Evolutionary conservation across 2,329 filamentous ascomycete species (phyloP).

Genomic region (Neonectria ditissima): DNA sequence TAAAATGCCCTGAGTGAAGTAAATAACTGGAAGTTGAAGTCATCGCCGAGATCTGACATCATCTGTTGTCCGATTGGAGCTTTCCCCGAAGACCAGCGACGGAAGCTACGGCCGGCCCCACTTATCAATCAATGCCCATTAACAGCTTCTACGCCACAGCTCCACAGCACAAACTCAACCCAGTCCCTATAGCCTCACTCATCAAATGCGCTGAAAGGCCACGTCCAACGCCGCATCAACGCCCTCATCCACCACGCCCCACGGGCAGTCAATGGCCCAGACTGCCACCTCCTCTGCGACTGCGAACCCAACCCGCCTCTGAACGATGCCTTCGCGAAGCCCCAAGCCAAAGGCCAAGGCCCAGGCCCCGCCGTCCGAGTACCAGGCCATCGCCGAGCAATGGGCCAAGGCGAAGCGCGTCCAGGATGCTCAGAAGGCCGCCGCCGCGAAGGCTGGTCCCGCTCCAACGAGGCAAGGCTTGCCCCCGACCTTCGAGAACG

Average conservation of each 20-base stretch:
- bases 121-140: not conserved
- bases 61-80: conserved; percentile 9
- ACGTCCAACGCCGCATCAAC: conserved; percentile 29
- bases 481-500: conserved; percentile 48
- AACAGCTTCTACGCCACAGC: conserved; percentile 16
- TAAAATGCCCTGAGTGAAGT: no score
- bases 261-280: conserved; percentile 45
- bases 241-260: conserved; percentile 24
- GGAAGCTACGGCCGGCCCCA: conserved; percentile 24
- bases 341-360: conserved; percentile 43
- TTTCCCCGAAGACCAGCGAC: conserved; percentile 1
- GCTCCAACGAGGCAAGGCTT: conserved; percentile 45
- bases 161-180: conserved; percentile 41
- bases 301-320: conserved; percentile 22
- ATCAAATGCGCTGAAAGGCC: conserved; percentile 34
- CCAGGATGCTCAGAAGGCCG: conserved; percentile 58
- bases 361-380: conserved; percentile 53
- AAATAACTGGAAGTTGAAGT: not conserved
- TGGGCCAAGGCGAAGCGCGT: conserved; percentile 65
- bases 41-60: conserved; percentile 1
- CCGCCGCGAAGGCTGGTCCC: conserved; percentile 46
- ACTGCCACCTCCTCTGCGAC: conserved; percentile 29
- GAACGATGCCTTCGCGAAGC: conserved; percentile 46
- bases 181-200: conserved; percentile 21
- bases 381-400: conserved; percentile 65